A percentile compares a stretch with the other conserved stretches of the same genome.
These are phyloP conservation scores for Candida dubliniensis DNA, from an alignment of 1,139 yeast genomes.

Conservation along the genomic window DNA sequence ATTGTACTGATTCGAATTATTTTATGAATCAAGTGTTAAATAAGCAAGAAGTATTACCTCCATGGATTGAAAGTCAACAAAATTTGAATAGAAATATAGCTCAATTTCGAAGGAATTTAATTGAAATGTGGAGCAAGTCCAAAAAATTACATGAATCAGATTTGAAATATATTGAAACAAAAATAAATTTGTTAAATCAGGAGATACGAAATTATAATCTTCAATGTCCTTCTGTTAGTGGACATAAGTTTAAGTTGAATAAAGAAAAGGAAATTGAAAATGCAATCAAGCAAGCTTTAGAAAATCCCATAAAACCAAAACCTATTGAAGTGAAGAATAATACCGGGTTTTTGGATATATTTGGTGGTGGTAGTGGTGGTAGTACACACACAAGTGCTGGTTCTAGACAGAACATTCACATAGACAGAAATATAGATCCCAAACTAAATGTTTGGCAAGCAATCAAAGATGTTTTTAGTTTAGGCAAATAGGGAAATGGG, in stretches of 20 bases:
- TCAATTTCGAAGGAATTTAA: conserved; percentile 46
- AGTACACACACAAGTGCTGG: too few relatives aligned
- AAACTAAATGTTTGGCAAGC: conserved; percentile 34
- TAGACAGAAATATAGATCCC: conserved; percentile 21
- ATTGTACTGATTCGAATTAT: conserved; percentile 44
- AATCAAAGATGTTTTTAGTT: conserved; percentile 31
- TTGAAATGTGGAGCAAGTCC: conserved; percentile 36
- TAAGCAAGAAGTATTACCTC: conserved; percentile 78
- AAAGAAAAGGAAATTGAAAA: conserved; percentile 51
- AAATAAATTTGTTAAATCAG: conserved; percentile 53
- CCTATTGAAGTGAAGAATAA: conserved; percentile 3
- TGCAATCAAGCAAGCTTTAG: conserved; percentile 16
- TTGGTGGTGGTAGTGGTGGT: conserved; percentile 9
- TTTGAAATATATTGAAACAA: conserved; percentile 37
- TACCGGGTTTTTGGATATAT: conserved; percentile 11
- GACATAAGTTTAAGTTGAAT: conserved; percentile 66
- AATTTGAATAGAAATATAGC: conserved; percentile 49
- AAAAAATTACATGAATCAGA: conserved; percentile 14
- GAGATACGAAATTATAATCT: conserved; percentile 70
- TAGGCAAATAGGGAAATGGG: conserved; percentile 5
- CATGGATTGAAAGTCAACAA: conserved; percentile 84
- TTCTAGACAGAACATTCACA: conserved; percentile 5
- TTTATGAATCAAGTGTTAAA: conserved; percentile 57
- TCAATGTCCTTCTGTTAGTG: conserved; percentile 69
- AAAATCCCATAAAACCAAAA: conserved; percentile 7